Conservation (phyloP, 768 basidiomycete species). For the Harrya chromipes region DNA sequence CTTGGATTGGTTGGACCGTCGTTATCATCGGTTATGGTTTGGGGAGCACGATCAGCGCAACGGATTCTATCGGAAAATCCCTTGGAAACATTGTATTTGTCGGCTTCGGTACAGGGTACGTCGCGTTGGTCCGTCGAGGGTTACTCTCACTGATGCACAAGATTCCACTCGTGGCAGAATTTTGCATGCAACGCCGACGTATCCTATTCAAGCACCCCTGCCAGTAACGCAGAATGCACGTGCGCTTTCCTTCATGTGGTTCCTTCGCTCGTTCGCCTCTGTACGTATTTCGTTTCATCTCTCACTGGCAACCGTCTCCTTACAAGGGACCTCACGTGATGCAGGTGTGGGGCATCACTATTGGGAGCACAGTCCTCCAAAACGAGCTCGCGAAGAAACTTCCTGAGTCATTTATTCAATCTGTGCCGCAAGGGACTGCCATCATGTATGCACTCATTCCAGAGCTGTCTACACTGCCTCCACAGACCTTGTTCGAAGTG, state of each 20-base stretch:
- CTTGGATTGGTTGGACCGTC: constrained; percentile 33
- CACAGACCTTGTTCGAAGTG: constrained; percentile 35
- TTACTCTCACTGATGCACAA: background rate
- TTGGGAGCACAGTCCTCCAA: constrained; percentile 48
- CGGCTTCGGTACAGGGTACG: constrained; percentile 4
- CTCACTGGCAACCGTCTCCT: background rate
- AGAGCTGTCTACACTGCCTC: constrained; percentile 31
- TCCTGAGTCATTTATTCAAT: constrained; percentile 35
- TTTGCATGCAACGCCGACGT: constrained; percentile 29
- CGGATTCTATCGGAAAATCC: constrained; percentile 21
- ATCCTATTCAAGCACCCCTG: constrained; percentile 48
- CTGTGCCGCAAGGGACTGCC: constrained; percentile 37
- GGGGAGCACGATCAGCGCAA: constrained; percentile 27
- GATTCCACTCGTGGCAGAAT: background rate
- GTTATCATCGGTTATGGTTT: constrained; percentile 35
- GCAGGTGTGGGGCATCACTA: constrained; percentile 49
- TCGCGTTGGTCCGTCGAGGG: background rate
- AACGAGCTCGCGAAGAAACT: constrained; percentile 44
- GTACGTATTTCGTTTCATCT: constrained; percentile 17
- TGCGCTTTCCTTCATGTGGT: constrained; percentile 44
- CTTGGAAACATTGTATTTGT: constrained; percentile 12
- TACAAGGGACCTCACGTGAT: too few species aligned
- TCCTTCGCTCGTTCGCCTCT: constrained; percentile 35
- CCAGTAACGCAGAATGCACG: constrained; percentile 38
- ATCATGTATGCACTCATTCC: constrained; percentile 48